Evolutionary conservation across 805 yeast species (phyloP).

Genomic region (Saccharomycopsis sp.): DNA sequence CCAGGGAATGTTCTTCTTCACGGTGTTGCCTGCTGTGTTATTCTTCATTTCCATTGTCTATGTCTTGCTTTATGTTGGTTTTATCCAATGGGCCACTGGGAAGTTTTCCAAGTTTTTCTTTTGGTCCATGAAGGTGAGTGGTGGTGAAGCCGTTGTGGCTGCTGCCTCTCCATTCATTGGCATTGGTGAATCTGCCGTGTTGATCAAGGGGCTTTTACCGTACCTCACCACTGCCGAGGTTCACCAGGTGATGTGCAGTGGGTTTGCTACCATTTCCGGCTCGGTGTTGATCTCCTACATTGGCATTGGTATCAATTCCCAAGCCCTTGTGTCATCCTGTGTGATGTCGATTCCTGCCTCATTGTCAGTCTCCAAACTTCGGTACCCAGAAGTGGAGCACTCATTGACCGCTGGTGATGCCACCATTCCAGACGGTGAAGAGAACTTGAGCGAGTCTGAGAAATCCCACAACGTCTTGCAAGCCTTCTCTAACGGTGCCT

Average conservation of each 20-base stretch:
- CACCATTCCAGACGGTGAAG: slow-evolving; percentile 38
- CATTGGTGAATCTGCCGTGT: slow-evolving; percentile 55
- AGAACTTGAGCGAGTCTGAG: slow-evolving; percentile 26
- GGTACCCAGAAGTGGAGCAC: slow-evolving; percentile 51
- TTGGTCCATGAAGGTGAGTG: slow-evolving; percentile 50
- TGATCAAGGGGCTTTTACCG: slow-evolving; percentile 50
- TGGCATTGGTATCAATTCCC: slow-evolving; percentile 53
- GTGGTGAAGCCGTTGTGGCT: slow-evolving; percentile 58
- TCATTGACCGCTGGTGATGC: slow-evolving; percentile 42
- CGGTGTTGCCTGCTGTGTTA: slow-evolving; percentile 53
- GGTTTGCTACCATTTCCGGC: slow-evolving; percentile 58
- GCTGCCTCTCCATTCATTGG: slow-evolving; percentile 63
- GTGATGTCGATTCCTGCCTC: slow-evolving; percentile 64
- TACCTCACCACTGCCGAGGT: slow-evolving; percentile 51
- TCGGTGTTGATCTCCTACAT: slow-evolving; percentile 55
- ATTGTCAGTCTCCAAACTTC: slow-evolving; percentile 48
- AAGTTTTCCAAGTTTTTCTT: slow-evolving; percentile 51
- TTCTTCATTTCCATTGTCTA: slow-evolving; percentile 58
- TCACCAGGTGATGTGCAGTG: slow-evolving; percentile 54
- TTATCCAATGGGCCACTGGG: slow-evolving; percentile 49
- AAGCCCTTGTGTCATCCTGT: slow-evolving; percentile 56
- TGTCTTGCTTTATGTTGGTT: slow-evolving; percentile 50
- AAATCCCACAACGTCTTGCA: slow-evolving; percentile 44
- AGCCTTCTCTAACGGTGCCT: slow-evolving; percentile 51
- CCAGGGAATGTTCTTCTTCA: slow-evolving; percentile 41